phyloP scores from a whole-genome alignment of 2,329 filamentous ascomycete species.

The Zasmidium cellare region DNA sequence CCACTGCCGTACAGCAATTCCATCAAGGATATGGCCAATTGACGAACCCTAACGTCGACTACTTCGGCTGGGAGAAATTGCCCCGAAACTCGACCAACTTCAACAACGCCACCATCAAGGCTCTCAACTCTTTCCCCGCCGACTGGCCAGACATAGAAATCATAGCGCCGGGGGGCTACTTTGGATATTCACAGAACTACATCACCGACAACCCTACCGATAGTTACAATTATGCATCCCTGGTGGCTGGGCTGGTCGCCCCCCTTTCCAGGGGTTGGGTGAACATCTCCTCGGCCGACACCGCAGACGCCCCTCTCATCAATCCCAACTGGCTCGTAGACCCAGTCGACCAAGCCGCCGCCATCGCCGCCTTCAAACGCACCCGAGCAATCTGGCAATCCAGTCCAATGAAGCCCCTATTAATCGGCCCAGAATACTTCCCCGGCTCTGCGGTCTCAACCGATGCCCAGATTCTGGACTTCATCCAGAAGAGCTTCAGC shows the following conservation, averaged over 20 bases:
- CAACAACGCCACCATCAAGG: constrained; percentile 1
- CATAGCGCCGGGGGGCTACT: constrained; percentile 14
- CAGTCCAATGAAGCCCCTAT: not conserved
- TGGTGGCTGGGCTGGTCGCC: constrained; percentile 29
- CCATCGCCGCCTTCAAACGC: constrained; percentile 33
- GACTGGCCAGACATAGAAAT: constrained; percentile 38
- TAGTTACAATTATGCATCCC: constrained; percentile 1
- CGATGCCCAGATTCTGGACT: constrained; percentile 11
- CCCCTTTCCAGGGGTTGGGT: constrained; percentile 1
- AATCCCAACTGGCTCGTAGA: constrained; percentile 37
- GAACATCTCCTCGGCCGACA: too few relatives aligned
- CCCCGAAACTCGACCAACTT: constrained; percentile 7
- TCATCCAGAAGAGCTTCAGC: constrained; percentile 1
- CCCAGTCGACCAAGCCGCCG: constrained; percentile 30
- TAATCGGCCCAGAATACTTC: constrained; percentile 5
- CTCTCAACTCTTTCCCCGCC: constrained; percentile 21
- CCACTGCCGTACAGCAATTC: constrained; percentile 13
- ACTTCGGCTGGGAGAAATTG: constrained; percentile 10
- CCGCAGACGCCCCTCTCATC: constrained; percentile 25
- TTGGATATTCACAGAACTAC: constrained; percentile 28
- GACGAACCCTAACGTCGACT: constrained; percentile 1
- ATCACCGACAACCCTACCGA: constrained; percentile 18
- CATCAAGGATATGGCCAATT: constrained; percentile 5
- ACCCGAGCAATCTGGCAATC: constrained; percentile 24
- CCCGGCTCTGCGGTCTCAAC: constrained; percentile 7